A percentile compares a stretch with the other conserved stretches of the same genome.
These are phyloP conservation scores for Penicillium pulvis DNA, from an alignment of 495 filamentous ascomycete species.

Conservation along the genomic window DNA sequence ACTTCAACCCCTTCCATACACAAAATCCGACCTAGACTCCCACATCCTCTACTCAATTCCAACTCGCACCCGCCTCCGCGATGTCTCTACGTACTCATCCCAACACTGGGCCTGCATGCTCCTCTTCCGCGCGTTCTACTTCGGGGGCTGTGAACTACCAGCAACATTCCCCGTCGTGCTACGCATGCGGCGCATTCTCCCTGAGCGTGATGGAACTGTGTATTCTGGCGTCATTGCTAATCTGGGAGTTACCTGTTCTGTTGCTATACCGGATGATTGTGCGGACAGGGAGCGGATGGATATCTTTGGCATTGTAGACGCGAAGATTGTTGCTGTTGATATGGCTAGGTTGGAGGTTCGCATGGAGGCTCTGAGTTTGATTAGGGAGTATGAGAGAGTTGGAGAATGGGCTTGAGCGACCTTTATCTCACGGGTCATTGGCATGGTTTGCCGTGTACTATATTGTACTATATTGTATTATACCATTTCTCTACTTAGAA, in stretches of 20 bases:
- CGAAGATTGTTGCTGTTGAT: conserved; percentile 59
- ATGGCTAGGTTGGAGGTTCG: conserved; percentile 48
- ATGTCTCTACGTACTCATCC: conserved; percentile 37
- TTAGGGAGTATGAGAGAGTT: conserved; percentile 42
- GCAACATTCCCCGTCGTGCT: conserved; percentile 60
- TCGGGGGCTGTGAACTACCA: conserved; percentile 66
- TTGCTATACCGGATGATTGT: conserved; percentile 31
- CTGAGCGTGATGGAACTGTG: conserved; percentile 31
- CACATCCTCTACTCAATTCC: conserved; percentile 38
- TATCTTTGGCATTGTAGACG: conserved; percentile 56
- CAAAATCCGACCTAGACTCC: conserved; percentile 53
- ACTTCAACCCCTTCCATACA: conserved; percentile 62
- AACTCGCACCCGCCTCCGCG: conserved; percentile 35
- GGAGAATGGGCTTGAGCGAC: conserved; percentile 36
- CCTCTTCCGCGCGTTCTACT: conserved; percentile 74
- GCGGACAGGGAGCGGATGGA: conserved; percentile 35
- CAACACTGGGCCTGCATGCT: conserved; percentile 69
- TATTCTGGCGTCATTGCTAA: conserved; percentile 35
- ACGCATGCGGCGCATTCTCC: conserved; percentile 33
- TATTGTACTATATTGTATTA: conserved; percentile 18
- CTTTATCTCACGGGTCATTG: conserved; percentile 17
- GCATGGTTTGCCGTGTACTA: conserved; percentile 13
- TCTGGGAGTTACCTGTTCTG: conserved; percentile 35
- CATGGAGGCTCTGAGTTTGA: conserved; percentile 53
- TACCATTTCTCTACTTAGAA: background rate